These are phyloP conservation scores for Lobosporangium transversale DNA, from an alignment of 192 early-diverging fungal genomes.

Conservation along the genomic window DNA sequence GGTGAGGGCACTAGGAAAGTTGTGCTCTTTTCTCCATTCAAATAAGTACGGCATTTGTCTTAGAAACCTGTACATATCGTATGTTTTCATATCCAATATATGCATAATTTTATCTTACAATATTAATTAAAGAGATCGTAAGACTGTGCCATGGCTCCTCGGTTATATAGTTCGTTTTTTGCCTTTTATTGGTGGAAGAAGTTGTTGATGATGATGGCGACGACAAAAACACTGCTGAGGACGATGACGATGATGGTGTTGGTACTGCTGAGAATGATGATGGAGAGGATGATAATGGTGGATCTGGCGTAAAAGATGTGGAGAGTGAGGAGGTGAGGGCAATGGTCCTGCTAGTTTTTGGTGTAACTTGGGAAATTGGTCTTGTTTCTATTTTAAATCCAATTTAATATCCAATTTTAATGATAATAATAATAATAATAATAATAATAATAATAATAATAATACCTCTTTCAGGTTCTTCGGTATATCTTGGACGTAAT, in stretches of 20 bases:
- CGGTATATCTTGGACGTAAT: no score
- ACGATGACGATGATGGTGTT: no score
- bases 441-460: not conserved
- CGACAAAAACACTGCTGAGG: not conserved
- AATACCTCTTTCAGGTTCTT: no score
- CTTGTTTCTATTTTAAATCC: no score
- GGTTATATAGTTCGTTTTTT: not conserved
- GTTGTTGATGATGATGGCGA: not conserved
- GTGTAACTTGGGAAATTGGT: no score
- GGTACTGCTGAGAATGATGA: no score
- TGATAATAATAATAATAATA: constrained; percentile 4
- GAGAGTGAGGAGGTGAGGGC: no score
- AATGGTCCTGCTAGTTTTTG: no score
- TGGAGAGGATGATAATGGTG: no score
- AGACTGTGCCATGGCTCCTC: constrained; percentile 1
- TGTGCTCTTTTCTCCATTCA: not conserved
- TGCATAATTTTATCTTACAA: not conserved
- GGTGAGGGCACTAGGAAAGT: not conserved
- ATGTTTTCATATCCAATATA: not conserved
- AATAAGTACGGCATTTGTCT: not conserved
- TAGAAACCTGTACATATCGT: not conserved
- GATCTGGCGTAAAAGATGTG: no score
- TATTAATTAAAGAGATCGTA: not conserved
- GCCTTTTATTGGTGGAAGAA: not conserved
- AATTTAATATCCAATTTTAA: no score